Evolutionary conservation across 768 basidiomycete genomes (phyloP).

Genomic region (Sporobolomyces pararoseus): DNA sequence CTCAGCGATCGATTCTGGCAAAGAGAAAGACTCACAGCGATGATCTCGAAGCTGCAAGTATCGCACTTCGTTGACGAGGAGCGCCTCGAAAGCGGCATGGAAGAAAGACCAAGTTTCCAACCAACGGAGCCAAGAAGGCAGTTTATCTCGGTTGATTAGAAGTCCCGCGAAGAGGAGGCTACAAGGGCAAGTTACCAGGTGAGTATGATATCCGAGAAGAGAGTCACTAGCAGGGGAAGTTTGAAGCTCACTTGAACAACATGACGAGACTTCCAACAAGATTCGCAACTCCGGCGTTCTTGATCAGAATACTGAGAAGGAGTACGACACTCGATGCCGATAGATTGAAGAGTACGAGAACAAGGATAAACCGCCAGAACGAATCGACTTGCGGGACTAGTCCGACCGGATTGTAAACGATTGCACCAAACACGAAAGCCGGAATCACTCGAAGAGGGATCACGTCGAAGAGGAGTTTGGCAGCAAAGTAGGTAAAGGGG

Average conservation of each 20-base stretch:
- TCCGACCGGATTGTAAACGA: constrained; percentile 90
- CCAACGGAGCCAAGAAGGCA: constrained; percentile 70
- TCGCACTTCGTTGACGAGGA: constrained; percentile 94
- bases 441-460: constrained; percentile 90
- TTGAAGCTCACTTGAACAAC: constrained; percentile 98
- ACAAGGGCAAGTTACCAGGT: not conserved
- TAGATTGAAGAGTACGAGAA: constrained; percentile 91
- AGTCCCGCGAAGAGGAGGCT: constrained; percentile 93
- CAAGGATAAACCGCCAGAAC: constrained; percentile 99
- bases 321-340: constrained; percentile 90
- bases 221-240: too few species aligned
- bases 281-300: constrained; percentile 81
- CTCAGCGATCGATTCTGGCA: not conserved
- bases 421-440: constrained; percentile 89
- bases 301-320: constrained; percentile 81
- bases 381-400: constrained; percentile 81
- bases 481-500: constrained; percentile 90
- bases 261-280: constrained; percentile 91
- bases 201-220: too few species aligned
- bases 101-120: constrained; percentile 91
- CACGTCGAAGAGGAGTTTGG: constrained; percentile 97
- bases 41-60: constrained; percentile 89
- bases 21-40: constrained; percentile 45
- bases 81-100: constrained; percentile 95
- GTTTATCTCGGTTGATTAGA: constrained; percentile 85